phyloP scores from a whole-genome alignment of 164 flowering plant genomes.

The Kingdonia uniflora region DNA sequence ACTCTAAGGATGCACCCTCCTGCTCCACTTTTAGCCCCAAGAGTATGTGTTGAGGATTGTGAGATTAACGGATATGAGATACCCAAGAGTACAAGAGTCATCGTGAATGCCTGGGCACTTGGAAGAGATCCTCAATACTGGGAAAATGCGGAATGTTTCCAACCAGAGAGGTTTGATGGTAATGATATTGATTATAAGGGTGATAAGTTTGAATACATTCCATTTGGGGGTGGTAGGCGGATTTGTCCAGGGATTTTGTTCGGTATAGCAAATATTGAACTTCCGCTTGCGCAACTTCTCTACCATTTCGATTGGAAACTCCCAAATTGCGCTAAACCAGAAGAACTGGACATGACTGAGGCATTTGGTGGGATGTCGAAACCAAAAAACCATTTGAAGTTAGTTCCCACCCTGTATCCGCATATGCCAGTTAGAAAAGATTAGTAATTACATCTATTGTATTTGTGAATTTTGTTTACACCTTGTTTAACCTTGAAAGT shows the following conservation, averaged over 20 bases:
- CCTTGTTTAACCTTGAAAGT: no score
- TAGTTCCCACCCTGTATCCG: no score
- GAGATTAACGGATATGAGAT: conserved; percentile 14
- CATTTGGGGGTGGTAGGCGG: conserved; percentile 47
- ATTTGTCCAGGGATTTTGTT: conserved; percentile 38
- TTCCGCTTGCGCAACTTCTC: conserved; percentile 11
- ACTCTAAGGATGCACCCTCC: not conserved
- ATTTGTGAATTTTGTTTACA: no score
- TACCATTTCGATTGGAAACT: conserved; percentile 15
- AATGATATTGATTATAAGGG: conserved; percentile 10
- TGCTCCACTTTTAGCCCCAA: not conserved
- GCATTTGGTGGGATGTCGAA: no score
- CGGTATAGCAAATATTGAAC: conserved; percentile 21
- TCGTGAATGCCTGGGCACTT: conserved; percentile 36
- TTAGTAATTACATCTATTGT: no score
- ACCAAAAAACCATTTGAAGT: no score
- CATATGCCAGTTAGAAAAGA: no score
- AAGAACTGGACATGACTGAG: conserved; percentile 2
- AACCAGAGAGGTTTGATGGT: conserved; percentile 3
- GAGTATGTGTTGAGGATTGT: not conserved
- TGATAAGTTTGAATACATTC: conserved; percentile 29
- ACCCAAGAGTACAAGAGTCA: conserved; percentile 29
- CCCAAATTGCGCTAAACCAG: conserved; percentile 2
- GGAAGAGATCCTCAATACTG: conserved; percentile 12
- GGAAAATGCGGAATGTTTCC: not conserved